Conservation (phyloP, 2,329 filamentous ascomycete genomes). For the Cladophialophora yegresii region DNA sequence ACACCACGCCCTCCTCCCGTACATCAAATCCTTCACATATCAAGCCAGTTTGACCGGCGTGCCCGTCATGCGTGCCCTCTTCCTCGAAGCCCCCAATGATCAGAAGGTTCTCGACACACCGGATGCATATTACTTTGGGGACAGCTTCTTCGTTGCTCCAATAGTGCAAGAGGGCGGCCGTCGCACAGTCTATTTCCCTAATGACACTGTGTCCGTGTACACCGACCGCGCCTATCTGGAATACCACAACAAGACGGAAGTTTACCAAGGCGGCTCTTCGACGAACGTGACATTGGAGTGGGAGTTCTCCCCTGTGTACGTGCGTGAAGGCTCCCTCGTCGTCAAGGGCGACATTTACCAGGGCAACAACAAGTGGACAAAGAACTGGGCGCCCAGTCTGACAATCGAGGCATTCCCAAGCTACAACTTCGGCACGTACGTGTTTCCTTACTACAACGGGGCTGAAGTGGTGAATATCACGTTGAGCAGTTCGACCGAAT, state of each 20-base stretch:
- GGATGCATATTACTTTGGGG: constrained; percentile 10
- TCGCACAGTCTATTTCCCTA: constrained; percentile 7
- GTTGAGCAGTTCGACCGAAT: constrained; percentile 1
- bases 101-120: background rate
- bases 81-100: constrained; percentile 1
- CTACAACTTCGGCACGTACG: background rate
- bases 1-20: constrained; percentile 8
- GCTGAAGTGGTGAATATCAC: constrained; percentile 12
- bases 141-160: constrained; percentile 9
- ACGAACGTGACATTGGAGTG: constrained; percentile 1
- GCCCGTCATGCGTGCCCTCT: constrained; percentile 10
- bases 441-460: constrained; percentile 13
- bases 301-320: constrained; percentile 9
- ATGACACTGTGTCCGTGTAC: background rate
- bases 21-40: constrained; percentile 15
- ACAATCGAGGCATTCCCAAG: constrained; percentile 7
- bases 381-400: constrained; percentile 12
- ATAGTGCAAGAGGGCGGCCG: constrained; percentile 6
- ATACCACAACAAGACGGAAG: constrained; percentile 8
- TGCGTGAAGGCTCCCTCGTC: constrained; percentile 4
- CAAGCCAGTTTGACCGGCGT: constrained; percentile 6
- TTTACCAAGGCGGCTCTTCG: constrained; percentile 4
- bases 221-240: constrained; percentile 10
- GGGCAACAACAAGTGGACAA: constrained; percentile 16
- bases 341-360: constrained; percentile 11